These are phyloP conservation scores for Sergeia podlipaevii DNA, from an alignment of 208 protist genomes.

Conservation along the genomic window DNA sequence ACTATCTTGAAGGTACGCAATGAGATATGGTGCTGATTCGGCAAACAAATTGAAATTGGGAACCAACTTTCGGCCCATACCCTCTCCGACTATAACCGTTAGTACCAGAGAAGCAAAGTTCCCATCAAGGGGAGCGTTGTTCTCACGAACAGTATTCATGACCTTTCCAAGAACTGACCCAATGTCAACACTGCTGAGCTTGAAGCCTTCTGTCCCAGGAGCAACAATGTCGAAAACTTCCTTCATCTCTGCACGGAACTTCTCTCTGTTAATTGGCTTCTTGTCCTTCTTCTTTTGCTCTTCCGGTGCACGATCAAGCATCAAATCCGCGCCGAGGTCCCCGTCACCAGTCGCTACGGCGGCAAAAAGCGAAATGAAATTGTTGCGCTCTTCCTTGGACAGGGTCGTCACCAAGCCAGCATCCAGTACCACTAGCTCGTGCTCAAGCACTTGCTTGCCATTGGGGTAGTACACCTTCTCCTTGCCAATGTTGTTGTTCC, in stretches of 20 bases:
- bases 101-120: conserved; percentile 91
- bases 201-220: conserved; percentile 71
- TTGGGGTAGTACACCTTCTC: conserved; percentile 44
- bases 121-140: conserved; percentile 86
- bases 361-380: conserved; percentile 92
- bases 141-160: conserved; percentile 71
- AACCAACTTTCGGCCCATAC: conserved; percentile 81
- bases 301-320: conserved; percentile 81
- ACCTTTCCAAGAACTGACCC: conserved; percentile 72
- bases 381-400: conserved; percentile 75
- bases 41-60: conserved; percentile 91
- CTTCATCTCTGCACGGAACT: conserved; percentile 70
- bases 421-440: conserved; percentile 87
- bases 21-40: conserved; percentile 78
- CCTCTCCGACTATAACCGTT: conserved; percentile 90
- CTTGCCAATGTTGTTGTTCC: conserved; percentile 6
- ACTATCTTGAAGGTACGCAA: conserved; percentile 61
- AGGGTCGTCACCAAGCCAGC: conserved; percentile 88
- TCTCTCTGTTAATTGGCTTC: conserved; percentile 33
- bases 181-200: conserved; percentile 76
- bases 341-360: conserved; percentile 87
- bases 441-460: conserved; percentile 52
- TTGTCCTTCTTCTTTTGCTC: not conserved
- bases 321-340: conserved; percentile 81
- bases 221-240: conserved; percentile 77